A percentile compares a stretch with the other conserved stretches of the same genome.
phyloP scores from a whole-genome alignment of 495 filamentous ascomycete species.

The Penicillium steckii region DNA sequence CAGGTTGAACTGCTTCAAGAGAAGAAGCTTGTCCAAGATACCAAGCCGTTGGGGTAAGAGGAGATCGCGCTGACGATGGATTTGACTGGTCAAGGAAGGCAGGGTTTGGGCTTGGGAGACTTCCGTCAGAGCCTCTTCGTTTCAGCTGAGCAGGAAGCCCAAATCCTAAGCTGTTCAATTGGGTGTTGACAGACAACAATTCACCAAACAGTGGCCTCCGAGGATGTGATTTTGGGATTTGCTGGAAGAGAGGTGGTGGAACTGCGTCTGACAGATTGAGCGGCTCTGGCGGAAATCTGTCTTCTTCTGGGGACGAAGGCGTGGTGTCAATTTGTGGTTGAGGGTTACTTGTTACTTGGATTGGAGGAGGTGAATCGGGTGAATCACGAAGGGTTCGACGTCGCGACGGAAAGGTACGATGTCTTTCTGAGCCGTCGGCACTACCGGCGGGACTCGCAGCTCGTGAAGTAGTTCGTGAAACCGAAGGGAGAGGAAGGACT shows the following conservation, averaged over 20 bases:
- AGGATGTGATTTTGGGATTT: conserved; percentile 18
- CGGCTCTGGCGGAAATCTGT: not conserved
- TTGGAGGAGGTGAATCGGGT: conserved; percentile 3
- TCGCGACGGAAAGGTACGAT: conserved; percentile 30
- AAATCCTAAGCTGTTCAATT: conserved; percentile 37
- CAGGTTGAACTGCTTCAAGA: conserved; percentile 44
- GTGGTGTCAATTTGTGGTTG: conserved; percentile 8
- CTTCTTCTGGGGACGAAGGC: conserved; percentile 7
- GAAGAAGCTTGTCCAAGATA: conserved; percentile 49
- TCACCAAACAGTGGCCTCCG: conserved; percentile 53
- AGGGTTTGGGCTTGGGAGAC: conserved; percentile 51
- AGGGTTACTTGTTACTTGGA: conserved; percentile 5
- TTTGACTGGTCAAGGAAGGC: conserved; percentile 46
- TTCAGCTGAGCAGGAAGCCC: conserved; percentile 38
- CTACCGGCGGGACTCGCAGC: conserved; percentile 34
- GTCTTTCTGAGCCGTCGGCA: conserved; percentile 21
- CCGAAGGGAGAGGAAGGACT: conserved; percentile 46
- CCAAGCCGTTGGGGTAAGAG: conserved; percentile 57
- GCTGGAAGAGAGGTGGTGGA: conserved; percentile 23
- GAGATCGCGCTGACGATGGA: conserved; percentile 34
- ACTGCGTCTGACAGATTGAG: not conserved
- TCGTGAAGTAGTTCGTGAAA: conserved; percentile 33
- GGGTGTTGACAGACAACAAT: conserved; percentile 40
- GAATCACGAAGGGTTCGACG: conserved; percentile 26
- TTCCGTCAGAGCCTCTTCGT: conserved; percentile 55